Percentiles rank a stretch among this genome's conserved stretches.
These are phyloP conservation scores for Cladophialophora psammophila DNA, from an alignment of 2,329 filamentous ascomycete species.

Conservation along the genomic window DNA sequence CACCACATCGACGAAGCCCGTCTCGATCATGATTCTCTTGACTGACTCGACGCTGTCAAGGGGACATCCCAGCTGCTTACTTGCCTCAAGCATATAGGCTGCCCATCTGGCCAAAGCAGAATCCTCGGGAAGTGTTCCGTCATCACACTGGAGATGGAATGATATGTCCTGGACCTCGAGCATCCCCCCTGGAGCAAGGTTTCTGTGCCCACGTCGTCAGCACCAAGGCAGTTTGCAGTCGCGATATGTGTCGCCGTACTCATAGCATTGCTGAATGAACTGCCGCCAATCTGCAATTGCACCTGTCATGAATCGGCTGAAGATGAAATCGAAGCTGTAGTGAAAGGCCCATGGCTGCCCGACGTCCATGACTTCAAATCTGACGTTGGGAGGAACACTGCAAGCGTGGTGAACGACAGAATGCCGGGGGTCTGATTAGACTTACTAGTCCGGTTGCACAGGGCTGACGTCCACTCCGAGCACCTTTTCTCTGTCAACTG, in stretches of 20 bases:
- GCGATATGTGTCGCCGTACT: slow-evolving; percentile 15
- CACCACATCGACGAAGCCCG: slow-evolving; percentile 42
- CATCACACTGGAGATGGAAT: slow-evolving; percentile 26
- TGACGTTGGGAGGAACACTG: slow-evolving; percentile 62
- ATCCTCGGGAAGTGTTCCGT: slow-evolving; percentile 29
- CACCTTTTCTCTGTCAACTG: slow-evolving; percentile 23
- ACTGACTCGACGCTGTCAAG: slow-evolving; percentile 29
- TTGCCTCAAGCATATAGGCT: slow-evolving; percentile 29
- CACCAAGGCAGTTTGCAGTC: not conserved
- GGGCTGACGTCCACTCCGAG: slow-evolving; percentile 30
- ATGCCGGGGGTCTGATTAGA: slow-evolving; percentile 7
- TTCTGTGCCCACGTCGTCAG: slow-evolving; percentile 10
- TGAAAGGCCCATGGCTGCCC: slow-evolving; percentile 64
- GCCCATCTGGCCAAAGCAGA: slow-evolving; percentile 29
- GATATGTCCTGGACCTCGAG: slow-evolving; percentile 47
- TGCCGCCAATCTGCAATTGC: slow-evolving; percentile 63
- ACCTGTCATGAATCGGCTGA: slow-evolving; percentile 65
- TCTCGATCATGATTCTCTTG: slow-evolving; percentile 34
- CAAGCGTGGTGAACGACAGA: not conserved
- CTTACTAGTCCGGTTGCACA: slow-evolving; percentile 27
- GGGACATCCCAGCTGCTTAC: slow-evolving; percentile 28
- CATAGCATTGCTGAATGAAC: slow-evolving; percentile 34
- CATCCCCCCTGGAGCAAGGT: slow-evolving; percentile 52
- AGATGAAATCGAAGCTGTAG: slow-evolving; percentile 67
- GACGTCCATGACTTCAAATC: slow-evolving; percentile 65